Evolutionary conservation across 2,329 filamentous ascomycete genomes (phyloP).

Genomic region (Cadophora gregata): DNA sequence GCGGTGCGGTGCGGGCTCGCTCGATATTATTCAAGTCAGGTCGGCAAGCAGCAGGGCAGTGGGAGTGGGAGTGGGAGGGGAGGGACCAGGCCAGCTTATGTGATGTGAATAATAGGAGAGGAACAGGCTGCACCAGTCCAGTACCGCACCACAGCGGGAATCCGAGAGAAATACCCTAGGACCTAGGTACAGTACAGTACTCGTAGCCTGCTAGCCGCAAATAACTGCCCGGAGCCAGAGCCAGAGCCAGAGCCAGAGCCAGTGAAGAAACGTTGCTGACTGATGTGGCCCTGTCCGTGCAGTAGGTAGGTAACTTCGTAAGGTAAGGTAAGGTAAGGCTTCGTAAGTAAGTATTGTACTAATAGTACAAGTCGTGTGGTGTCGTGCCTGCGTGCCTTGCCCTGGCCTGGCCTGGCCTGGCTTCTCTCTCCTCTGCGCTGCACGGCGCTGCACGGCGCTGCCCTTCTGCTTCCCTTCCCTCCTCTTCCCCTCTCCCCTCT

Average conservation of each 20-base stretch:
- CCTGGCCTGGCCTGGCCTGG: background rate
- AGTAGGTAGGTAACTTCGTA: too few relatives aligned
- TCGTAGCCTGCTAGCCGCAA: background rate
- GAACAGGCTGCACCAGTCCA: background rate
- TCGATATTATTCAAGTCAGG: conserved; percentile 4
- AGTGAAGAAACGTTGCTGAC: background rate
- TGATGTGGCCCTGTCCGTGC: background rate
- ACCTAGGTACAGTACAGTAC: too few relatives aligned
- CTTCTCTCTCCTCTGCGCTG: background rate
- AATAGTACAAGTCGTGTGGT: background rate
- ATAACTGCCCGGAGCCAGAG: background rate
- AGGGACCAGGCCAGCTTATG: conserved; percentile 14
- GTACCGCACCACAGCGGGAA: background rate
- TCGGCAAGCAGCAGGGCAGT: background rate
- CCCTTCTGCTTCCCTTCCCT: background rate
- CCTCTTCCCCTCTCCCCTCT: background rate
- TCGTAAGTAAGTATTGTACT: too few relatives aligned
- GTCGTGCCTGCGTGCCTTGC: background rate
- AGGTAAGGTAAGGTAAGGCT: too few relatives aligned
- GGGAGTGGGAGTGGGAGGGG: background rate
- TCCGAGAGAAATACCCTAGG: background rate
- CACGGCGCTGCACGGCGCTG: too few relatives aligned
- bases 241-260: too few relatives aligned
- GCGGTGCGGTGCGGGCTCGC: conserved; percentile 1
- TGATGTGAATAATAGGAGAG: background rate